Base-by-base conservation (phyloP, 139 green algal genomes). In the Gonium pectorale region DNA sequence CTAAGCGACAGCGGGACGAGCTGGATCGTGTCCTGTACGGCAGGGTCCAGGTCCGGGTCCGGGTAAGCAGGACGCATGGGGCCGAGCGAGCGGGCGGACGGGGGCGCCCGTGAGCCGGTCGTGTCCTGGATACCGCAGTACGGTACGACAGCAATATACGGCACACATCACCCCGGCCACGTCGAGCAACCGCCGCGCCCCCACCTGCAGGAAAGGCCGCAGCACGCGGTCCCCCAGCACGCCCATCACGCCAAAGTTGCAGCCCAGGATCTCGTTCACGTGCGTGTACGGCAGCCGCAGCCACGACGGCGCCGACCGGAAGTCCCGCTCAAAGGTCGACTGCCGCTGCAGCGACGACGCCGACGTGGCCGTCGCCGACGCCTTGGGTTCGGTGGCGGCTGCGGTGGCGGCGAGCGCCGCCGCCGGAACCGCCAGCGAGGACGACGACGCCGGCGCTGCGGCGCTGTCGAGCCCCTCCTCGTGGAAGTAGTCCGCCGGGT, bases 231-330 rank as follows among this genome's bases (percentile, higher is more conserved):
- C 88, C 5, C 93, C 93, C 80, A 96, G 82, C 60, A 89, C 21
- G 19, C 67, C 41, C 92, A 97, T 94, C 35, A 95, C 94, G 29
- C 69, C 60, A 66, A 97, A 96, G 84, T 95, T 95, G 79, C 46
- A 83, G n/a, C 71, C 69, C 74, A 97, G 87, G 78, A 97, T 83
- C 22, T 90, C 73, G 70, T 97, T 97, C 73, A 95, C 84, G 70
- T 96, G 93, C 56, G 73, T 62, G 44, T 82, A 82, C 59, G 75
- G 75, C 75, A 82, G 40, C 59, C 38, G 59, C 59, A 44, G 11
- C 75, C 75, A 82, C 29, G 19, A 29, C 3, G 75, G 75, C 27
- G 75, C 27, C 15, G 26, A 26, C 3, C 54, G 75, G 59, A 72
- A 82, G 59, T 82, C 75, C 35, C 59, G 56, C 75, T 82, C 75